A percentile compares a stretch with the other conserved stretches of the same genome.
These are phyloP conservation scores for Zymoseptoria ardabiliae DNA, from an alignment of 2,329 filamentous ascomycete genomes.

Conservation along the genomic window DNA sequence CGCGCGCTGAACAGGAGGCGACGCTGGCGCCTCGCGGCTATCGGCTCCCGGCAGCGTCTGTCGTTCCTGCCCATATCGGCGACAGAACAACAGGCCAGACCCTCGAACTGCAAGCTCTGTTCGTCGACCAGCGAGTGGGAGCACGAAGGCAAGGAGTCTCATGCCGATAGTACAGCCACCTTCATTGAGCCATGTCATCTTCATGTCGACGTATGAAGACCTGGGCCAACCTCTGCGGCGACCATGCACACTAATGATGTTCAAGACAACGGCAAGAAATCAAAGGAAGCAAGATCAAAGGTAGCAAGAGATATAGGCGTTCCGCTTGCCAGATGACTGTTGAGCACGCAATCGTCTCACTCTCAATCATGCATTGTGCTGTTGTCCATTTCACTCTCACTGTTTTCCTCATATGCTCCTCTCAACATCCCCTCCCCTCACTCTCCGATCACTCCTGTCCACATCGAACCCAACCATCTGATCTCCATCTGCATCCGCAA, in stretches of 20 bases:
- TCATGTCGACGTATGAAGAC: neutral
- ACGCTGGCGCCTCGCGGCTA: neutral
- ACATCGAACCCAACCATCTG: constrained; percentile 40
- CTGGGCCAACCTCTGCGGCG: neutral
- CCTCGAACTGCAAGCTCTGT: neutral
- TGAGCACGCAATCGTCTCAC: neutral
- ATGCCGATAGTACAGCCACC: neutral
- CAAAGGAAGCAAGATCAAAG: neutral
- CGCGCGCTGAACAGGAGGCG: neutral
- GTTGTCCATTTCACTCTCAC: neutral
- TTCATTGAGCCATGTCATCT: neutral
- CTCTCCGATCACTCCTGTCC: constrained; percentile 32
- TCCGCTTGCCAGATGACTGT: neutral
- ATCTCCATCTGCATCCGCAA: constrained; percentile 41
- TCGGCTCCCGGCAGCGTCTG: neutral
- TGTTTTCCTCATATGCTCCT: neutral
- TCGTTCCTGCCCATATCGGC: neutral
- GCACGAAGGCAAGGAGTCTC: neutral
- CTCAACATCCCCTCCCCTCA: constrained; percentile 27
- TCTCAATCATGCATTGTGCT: neutral
- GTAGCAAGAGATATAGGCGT: neutral
- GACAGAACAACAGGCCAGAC: neutral
- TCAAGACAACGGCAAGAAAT: neutral
- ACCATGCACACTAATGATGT: neutral
- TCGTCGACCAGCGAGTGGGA: neutral